Conservation (phyloP, 2,329 filamentous ascomycete genomes). For the Neopestalotiopsis sp. region DNA sequence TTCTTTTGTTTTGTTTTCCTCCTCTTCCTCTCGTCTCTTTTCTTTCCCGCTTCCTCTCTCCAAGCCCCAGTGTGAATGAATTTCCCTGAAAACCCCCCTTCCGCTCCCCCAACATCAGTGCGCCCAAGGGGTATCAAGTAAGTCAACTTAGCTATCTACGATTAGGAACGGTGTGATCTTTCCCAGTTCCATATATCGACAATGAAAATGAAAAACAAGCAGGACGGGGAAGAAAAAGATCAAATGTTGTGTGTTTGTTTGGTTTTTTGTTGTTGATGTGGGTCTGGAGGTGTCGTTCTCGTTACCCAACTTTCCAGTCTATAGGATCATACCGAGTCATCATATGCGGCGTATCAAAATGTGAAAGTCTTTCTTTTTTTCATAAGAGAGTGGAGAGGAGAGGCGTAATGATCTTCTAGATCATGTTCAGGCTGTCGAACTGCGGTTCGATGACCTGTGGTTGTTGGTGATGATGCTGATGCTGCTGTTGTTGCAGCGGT, state of each 20-base stretch:
- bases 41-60: neutral
- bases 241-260: constrained; percentile 9
- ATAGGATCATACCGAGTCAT: constrained; percentile 30
- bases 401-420: constrained; percentile 35
- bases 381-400: constrained; percentile 11
- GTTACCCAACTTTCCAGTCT: constrained; percentile 30
- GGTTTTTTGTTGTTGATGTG: neutral
- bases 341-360: constrained; percentile 23
- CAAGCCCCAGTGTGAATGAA: neutral
- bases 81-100: neutral
- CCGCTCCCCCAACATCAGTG: neutral
- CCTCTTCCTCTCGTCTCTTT: neutral
- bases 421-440: constrained; percentile 52
- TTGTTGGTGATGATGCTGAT: constrained; percentile 32
- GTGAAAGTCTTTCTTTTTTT: constrained; percentile 22
- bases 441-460: constrained; percentile 40
- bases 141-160: constrained; percentile 36
- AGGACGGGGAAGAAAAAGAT: constrained; percentile 22
- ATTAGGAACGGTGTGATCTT: constrained; percentile 27
- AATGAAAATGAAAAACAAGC: constrained; percentile 20
- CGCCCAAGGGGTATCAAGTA: constrained; percentile 34
- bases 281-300: constrained; percentile 1
- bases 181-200: neutral
- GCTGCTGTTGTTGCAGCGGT: constrained; percentile 32
- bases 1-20: neutral